A percentile compares a stretch with the other conserved stretches of the same genome.
Conservation (phyloP, 306 rosid species). For the Delonix regia region DNA sequence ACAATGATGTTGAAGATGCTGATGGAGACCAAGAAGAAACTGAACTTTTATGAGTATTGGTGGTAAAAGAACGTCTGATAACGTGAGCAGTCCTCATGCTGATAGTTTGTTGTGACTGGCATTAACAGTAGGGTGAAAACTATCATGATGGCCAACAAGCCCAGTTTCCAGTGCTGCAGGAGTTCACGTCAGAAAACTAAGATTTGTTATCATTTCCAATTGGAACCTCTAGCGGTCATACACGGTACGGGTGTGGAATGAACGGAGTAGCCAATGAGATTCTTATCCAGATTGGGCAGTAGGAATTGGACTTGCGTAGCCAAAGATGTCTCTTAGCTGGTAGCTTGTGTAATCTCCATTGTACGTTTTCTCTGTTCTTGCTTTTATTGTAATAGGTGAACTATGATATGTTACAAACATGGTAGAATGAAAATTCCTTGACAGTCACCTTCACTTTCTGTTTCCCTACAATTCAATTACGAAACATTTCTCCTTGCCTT, state of each 20-base stretch:
- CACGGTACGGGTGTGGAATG: slow-evolving; percentile 2
- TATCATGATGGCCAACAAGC: slow-evolving; percentile 19
- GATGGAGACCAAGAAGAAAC: slow-evolving; percentile 97
- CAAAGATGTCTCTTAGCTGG: slow-evolving; percentile 35
- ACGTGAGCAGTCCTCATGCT: slow-evolving; percentile 27
- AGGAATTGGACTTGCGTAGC: neutral
- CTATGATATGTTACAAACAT: neutral
- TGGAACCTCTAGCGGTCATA: slow-evolving; percentile 14
- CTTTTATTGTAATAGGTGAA: slow-evolving; percentile 24
- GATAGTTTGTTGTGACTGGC: slow-evolving; percentile 33
- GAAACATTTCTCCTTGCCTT: neutral
- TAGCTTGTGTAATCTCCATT: slow-evolving; percentile 36
- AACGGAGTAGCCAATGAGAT: slow-evolving; percentile 21
- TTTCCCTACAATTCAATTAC: neutral
- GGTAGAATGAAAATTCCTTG: slow-evolving; percentile 1
- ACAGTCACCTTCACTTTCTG: slow-evolving; percentile 5
- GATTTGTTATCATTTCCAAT: slow-evolving; percentile 2
- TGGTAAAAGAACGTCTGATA: slow-evolving; percentile 6
- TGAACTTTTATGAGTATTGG: slow-evolving; percentile 65
- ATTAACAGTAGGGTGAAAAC: slow-evolving; percentile 31
- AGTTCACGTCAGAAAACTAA: slow-evolving; percentile 34
- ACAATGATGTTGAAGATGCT: slow-evolving; percentile 91
- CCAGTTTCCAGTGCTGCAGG: slow-evolving; percentile 21
- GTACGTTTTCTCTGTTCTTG: slow-evolving; percentile 31
- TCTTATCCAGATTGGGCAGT: slow-evolving; percentile 4